phyloP scores from a whole-genome alignment of 352 stramenopile species.

The Phytophthora europaea region DNA sequence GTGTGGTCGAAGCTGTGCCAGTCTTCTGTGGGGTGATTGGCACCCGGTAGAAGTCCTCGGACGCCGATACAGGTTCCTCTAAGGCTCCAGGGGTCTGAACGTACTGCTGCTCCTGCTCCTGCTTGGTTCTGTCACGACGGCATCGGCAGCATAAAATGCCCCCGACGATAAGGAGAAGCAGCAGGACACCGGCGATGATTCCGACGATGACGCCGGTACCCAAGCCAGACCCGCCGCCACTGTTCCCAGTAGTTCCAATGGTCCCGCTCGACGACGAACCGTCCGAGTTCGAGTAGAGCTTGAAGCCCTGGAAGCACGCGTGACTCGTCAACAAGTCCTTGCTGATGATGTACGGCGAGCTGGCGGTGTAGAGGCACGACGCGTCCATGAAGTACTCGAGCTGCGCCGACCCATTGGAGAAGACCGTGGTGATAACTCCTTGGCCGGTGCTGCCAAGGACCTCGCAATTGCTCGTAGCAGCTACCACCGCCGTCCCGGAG shows the following conservation, averaged over 20 bases:
- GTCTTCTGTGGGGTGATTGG: slow-evolving; percentile 24
- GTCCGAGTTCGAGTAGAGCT: slow-evolving; percentile 38
- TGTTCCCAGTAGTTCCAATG: slow-evolving; percentile 6
- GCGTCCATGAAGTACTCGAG: slow-evolving; percentile 32
- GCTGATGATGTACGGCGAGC: slow-evolving; percentile 26
- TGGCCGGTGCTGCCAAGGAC: slow-evolving; percentile 15
- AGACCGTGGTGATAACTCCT: slow-evolving; percentile 30
- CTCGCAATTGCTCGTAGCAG: slow-evolving; percentile 27
- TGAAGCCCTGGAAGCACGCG: slow-evolving; percentile 30
- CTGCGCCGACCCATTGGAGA: slow-evolving; percentile 28
- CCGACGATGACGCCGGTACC: slow-evolving; percentile 28
- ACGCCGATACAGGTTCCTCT: slow-evolving; percentile 14
- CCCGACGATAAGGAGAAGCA: slow-evolving; percentile 24
- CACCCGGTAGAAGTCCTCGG: slow-evolving; percentile 20
- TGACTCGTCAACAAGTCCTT: slow-evolving; percentile 33
- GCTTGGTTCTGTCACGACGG: slow-evolving; percentile 12
- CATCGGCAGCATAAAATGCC: slow-evolving; percentile 30
- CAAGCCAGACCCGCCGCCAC: slow-evolving; percentile 14
- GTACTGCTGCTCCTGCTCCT: slow-evolving; percentile 11
- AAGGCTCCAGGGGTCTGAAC: slow-evolving; percentile 21
- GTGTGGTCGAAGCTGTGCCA: slow-evolving; percentile 29
- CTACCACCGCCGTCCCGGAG: slow-evolving; percentile 25
- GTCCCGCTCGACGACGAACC: slow-evolving; percentile 14
- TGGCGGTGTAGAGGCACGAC: slow-evolving; percentile 15
- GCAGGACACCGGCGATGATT: slow-evolving; percentile 23